Conservation (phyloP, 2,329 filamentous ascomycete species). For the Colletotrichum kahawae region DNA sequence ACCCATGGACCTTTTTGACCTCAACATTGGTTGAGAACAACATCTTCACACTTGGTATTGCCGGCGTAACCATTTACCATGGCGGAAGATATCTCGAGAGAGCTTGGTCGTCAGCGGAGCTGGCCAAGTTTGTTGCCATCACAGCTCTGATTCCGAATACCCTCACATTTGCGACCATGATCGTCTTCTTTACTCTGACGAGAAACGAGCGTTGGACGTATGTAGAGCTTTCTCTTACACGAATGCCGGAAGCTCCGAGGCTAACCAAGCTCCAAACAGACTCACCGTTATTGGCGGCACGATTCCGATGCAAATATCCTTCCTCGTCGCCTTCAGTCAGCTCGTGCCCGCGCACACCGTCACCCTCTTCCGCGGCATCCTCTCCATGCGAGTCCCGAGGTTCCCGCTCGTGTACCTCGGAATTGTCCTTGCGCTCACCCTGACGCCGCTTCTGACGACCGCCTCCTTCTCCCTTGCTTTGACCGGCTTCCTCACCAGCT, state of each 20-base stretch:
- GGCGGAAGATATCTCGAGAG: conserved; percentile 94
- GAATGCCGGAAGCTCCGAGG: not conserved
- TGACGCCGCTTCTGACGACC: conserved; percentile 65
- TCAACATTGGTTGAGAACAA: conserved; percentile 93
- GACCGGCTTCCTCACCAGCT: conserved; percentile 85
- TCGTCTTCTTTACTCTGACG: conserved; percentile 75
- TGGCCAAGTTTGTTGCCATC: conserved; percentile 86
- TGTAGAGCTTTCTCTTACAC: conserved; percentile 34
- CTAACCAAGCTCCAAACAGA: conserved; percentile 48
- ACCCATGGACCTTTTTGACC: conserved; percentile 91
- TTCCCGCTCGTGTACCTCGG: conserved; percentile 77
- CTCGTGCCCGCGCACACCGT: conserved; percentile 97
- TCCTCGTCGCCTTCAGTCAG: conserved; percentile 97
- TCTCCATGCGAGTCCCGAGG: conserved; percentile 84
- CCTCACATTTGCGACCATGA: conserved; percentile 73
- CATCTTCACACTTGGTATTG: conserved; percentile 82
- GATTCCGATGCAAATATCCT: conserved; percentile 87
- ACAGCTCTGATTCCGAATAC: conserved; percentile 82
- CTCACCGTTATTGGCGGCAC: conserved; percentile 86
- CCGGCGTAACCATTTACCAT: conserved; percentile 82
- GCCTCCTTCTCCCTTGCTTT: conserved; percentile 81
- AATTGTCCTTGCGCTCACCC: conserved; percentile 68
- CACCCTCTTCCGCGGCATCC: conserved; percentile 84
- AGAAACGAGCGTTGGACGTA: conserved; percentile 73
- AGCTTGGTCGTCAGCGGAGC: conserved; percentile 91